phyloP scores from a whole-genome alignment of 768 basidiomycete genomes.

The Mycena olivaceomarginata region DNA sequence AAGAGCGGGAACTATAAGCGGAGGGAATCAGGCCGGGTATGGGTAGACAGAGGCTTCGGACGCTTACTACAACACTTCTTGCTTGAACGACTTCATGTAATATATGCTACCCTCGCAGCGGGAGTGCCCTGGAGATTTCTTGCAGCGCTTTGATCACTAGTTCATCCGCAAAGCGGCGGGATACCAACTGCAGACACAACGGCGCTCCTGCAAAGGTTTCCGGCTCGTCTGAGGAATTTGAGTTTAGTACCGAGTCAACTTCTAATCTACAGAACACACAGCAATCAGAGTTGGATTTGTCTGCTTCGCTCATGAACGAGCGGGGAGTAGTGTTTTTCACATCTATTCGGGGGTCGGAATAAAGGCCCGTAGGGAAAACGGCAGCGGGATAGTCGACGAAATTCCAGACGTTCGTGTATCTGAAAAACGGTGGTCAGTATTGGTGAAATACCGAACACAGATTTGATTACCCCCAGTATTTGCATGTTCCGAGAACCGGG shows the following conservation, averaged over 20 bases:
- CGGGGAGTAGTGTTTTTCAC: conserved; percentile 27
- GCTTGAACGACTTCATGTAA: not conserved
- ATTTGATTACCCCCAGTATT: conserved; percentile 58
- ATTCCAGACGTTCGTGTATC: conserved; percentile 66
- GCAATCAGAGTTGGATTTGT: conserved; percentile 27
- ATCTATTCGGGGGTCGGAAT: conserved; percentile 51
- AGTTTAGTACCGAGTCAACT: no score
- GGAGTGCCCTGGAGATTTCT: conserved; percentile 39
- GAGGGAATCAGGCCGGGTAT: no score
- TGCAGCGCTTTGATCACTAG: conserved; percentile 33
- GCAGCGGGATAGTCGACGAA: conserved; percentile 65
- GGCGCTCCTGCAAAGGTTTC: conserved; percentile 34
- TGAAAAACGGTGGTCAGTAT: conserved; percentile 20
- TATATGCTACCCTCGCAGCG: conserved; percentile 1
- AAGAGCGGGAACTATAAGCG: no score
- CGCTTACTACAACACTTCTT: no score
- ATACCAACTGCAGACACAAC: conserved; percentile 34
- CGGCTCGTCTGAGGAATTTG: conserved; percentile 29
- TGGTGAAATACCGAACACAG: no score
- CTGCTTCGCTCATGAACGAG: conserved; percentile 41
- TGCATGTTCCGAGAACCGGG: conserved; percentile 57
- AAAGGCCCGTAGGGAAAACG: conserved; percentile 66
- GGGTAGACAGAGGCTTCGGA: no score
- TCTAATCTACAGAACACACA: conserved; percentile 33
- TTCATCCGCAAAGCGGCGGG: conserved; percentile 42